Base-by-base conservation (phyloP, 1,139 yeast species). In the Geotrichum klebahnii region DNA sequence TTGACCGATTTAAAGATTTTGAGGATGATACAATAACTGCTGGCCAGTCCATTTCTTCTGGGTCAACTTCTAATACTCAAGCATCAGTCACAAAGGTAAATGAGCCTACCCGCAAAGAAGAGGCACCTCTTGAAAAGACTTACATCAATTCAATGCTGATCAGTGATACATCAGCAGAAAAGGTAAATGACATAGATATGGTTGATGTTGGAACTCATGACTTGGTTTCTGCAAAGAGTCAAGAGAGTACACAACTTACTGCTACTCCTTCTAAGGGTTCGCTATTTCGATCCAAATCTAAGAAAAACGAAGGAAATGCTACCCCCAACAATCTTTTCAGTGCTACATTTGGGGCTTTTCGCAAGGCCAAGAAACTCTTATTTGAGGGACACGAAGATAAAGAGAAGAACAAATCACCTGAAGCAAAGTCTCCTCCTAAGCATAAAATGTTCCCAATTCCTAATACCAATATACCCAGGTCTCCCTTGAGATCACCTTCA, bases 301-400 rank as follows among this genome's bases (percentile, higher is more conserved):
- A 28, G 6, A 41, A 46, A 19, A 35, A 46, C 17, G 41, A 40
- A 9, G 37, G 29, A 16, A 16, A 17, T n/a, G 31, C 39, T 5
- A 33, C 50, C 20, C 35, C 32, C n/a, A 19, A 10, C 10, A 29
- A 28, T 14, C 26, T 40, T 9, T 40, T 40, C 9, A 32, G 41
- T 17, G 48, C 53, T 24, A 44, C 51, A 4, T 41, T 48, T 44
- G 54, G 52, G 16, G 54, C 54, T 14, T 42, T 52, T 33, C 49
- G 51, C 32, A 48, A 46, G 20, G 52, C 52, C 12, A 48, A 48
- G 28, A 48, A 48, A 40, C 33, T 48, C 4, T 24, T 52, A 3
- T 52, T 52, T 37, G 51, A 51, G n/a, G 44, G 36, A 2, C 35
- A 40, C 14, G 44, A 40, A 3, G 44, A 40, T 5, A 40, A 40